Percentiles rank a stretch among this genome's conserved stretches.
phyloP scores from a whole-genome alignment of 2,329 filamentous ascomycete species.

The Colletotrichum graminicola region DNA sequence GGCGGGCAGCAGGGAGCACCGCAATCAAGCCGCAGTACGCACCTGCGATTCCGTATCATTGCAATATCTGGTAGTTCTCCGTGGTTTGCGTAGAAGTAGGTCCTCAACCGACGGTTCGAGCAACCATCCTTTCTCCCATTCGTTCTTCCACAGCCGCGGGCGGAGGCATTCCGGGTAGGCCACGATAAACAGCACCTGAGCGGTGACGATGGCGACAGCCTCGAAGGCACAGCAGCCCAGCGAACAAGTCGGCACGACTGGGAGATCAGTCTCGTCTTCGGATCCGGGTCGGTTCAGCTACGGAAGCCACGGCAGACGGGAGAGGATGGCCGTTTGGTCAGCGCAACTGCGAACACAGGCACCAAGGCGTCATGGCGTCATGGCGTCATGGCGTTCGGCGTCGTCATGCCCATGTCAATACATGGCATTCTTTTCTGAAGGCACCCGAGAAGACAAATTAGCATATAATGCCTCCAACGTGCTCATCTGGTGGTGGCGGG shows the following conservation, averaged over 20 bases:
- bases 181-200: slow-evolving; percentile 44
- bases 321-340: background rate
- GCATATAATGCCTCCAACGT: slow-evolving; percentile 10
- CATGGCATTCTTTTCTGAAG: background rate
- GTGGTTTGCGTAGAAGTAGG: slow-evolving; percentile 50
- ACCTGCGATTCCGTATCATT: slow-evolving; percentile 48
- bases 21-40: background rate
- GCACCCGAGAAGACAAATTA: background rate
- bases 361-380: no score
- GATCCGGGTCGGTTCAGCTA: background rate
- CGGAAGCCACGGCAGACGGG: background rate
- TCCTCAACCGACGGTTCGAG: slow-evolving; percentile 48
- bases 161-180: slow-evolving; percentile 46
- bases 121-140: slow-evolving; percentile 49
- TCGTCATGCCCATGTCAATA: background rate
- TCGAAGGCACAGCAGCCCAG: slow-evolving; percentile 43
- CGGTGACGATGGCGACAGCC: slow-evolving; percentile 33
- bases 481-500: background rate
- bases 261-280: background rate
- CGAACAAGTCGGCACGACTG: background rate
- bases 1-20: background rate
- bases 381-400: slow-evolving; percentile 11
- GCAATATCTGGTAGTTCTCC: slow-evolving; percentile 48
- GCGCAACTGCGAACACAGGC: background rate
- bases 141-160: slow-evolving; percentile 47